Evolutionary conservation across 2,329 filamentous ascomycete genomes (phyloP), one percentile per base, ranked within the genome.

Genomic region (Cyphellophora attinorum): DNA sequence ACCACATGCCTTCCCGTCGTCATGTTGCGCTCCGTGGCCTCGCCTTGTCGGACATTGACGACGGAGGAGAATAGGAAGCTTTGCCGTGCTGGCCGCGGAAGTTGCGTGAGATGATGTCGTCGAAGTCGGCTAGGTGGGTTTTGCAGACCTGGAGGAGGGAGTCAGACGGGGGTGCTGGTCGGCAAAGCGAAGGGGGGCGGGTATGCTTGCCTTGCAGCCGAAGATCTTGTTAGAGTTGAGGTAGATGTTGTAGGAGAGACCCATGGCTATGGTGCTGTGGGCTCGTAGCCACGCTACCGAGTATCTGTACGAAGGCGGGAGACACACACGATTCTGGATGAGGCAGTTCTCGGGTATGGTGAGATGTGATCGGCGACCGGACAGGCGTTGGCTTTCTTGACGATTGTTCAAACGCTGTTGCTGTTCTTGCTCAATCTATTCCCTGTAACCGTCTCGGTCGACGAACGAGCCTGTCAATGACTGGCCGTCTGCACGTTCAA

Each of bases 61-160:
- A 98, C 91, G 44, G 60, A 77, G 62, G 89, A 83, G 71, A 98
- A 96, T 47, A 98, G 80, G 63, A 88, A 98, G 91, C 91, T 65
- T 96, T 96, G 56, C 91, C 91, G 60, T 96, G 89, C 60, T 96
- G 89, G 53, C 91, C 91, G 43, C 91, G 85, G 68, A 98, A 98
- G 65, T 93, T 95, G 86, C 96, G 58, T 54, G 85, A 94, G 46
- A 96, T 86, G 47, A 98, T 95, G 54, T 95, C 86, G 50, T 96
- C 86, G 51, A 93, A 85, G 57, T 94, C 91, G 19, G 88, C 81
- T 12, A 98, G 76, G 56, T 98, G 91, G 5, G 91, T 85, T 61
- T 95, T 95, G 77, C 91, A 98, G 52, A 74, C 74, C 67, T 49
- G 29, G 6, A 28, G 15, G 27, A 17, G 29, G 37, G 23, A 42